phyloP scores from a whole-genome alignment of 306 rosid species.

The Morella rubra region DNA sequence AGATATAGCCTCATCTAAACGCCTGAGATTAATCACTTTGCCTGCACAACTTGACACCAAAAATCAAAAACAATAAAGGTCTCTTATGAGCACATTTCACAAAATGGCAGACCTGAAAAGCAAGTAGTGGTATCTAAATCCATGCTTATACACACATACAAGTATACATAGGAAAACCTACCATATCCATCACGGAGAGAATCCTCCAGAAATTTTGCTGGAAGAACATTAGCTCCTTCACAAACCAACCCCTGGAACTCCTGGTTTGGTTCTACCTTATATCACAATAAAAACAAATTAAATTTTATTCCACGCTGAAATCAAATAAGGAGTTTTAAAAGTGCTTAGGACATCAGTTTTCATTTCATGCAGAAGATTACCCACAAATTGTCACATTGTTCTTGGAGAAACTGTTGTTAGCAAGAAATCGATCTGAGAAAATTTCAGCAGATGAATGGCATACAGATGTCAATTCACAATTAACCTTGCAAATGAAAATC shows the following conservation, averaged over 20 bases:
- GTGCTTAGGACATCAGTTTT: not conserved
- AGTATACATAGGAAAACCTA: slow-evolving; percentile 36
- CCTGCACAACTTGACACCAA: slow-evolving; percentile 80
- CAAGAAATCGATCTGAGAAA: not conserved
- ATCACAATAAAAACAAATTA: slow-evolving; percentile 41
- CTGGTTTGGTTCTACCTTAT: slow-evolving; percentile 99
- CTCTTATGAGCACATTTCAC: slow-evolving; percentile 26
- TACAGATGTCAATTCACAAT: not conserved
- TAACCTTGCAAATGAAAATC: not conserved
- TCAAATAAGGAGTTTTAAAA: not conserved
- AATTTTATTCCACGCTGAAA: not conserved
- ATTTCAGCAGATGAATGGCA: not conserved
- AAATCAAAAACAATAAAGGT: slow-evolving; percentile 36
- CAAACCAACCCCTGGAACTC: slow-evolving; percentile 95
- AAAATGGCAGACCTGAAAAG: slow-evolving; percentile 9
- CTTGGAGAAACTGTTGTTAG: not conserved
- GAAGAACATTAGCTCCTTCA: slow-evolving; percentile 99
- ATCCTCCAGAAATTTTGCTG: slow-evolving; percentile 81
- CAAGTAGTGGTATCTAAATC: not conserved
- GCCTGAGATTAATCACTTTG: slow-evolving; percentile 89
- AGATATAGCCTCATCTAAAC: slow-evolving; percentile 81
- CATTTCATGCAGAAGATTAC: slow-evolving; percentile 4
- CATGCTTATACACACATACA: not conserved
- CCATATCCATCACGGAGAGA: slow-evolving; percentile 85
- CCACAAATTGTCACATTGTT: not conserved